These are phyloP conservation scores for Huiozyma naganishii DNA, from an alignment of 805 yeast species.

Conservation along the genomic window DNA sequence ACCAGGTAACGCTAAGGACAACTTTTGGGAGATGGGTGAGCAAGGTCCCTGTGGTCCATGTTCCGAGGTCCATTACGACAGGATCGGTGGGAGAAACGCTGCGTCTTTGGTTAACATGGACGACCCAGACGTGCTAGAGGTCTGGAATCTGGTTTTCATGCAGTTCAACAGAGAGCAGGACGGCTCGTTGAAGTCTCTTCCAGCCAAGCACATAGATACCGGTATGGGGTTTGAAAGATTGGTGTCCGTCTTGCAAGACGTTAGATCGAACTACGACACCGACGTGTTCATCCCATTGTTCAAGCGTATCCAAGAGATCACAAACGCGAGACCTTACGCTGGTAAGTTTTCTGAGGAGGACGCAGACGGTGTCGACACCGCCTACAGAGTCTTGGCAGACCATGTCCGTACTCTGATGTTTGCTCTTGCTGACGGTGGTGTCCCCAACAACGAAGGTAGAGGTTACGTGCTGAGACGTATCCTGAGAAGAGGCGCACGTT, in stretches of 20 bases:
- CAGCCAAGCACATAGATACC: constrained; percentile 93
- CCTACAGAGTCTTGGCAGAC: constrained; percentile 96
- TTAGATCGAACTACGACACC: constrained; percentile 89
- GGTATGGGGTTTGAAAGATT: constrained; percentile 98
- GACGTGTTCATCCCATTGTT: constrained; percentile 92
- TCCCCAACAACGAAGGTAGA: constrained; percentile 98
- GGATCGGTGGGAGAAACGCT: constrained; percentile 98
- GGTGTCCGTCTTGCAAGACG: constrained; percentile 87
- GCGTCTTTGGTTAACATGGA: constrained; percentile 83
- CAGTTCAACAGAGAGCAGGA: constrained; percentile 93
- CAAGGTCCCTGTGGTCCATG: constrained; percentile 99
- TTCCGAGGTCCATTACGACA: constrained; percentile 93
- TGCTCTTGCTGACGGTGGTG: constrained; percentile 97
- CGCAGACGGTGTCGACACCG: constrained; percentile 90
- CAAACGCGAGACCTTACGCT: constrained; percentile 82
- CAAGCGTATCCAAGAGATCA: constrained; percentile 75
- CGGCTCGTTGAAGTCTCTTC: constrained; percentile 67
- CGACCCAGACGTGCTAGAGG: constrained; percentile 95
- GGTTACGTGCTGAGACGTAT: constrained; percentile 97
- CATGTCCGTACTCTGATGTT: constrained; percentile 95
- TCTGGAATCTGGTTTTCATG: constrained; percentile 96
- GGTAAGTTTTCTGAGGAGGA: constrained; percentile 94
- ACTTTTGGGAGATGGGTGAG: constrained; percentile 99
- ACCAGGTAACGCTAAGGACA: constrained; percentile 84
- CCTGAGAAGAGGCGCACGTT: constrained; percentile 94